phyloP scores from a whole-genome alignment of 345 rosid genomes.

The Dipteronia sinensis region DNA sequence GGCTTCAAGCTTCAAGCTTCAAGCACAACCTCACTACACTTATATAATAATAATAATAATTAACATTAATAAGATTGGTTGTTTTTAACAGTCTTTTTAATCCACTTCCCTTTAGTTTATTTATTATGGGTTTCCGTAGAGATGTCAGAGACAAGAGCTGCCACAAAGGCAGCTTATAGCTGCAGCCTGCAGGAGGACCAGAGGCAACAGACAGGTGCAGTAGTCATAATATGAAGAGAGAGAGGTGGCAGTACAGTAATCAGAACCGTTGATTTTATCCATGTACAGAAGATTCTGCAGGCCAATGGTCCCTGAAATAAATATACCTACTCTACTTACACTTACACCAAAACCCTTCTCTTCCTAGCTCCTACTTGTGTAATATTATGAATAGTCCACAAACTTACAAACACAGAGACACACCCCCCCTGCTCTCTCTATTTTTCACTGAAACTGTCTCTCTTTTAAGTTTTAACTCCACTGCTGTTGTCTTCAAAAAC shows the following conservation, averaged over 20 bases:
- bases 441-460: slow-evolving; percentile 7
- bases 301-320: slow-evolving; percentile 67
- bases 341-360: background rate
- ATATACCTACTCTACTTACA: slow-evolving; percentile 51
- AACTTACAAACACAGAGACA: background rate
- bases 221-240: slow-evolving; percentile 35
- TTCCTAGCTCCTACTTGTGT: too few relatives aligned
- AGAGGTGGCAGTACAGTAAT: slow-evolving; percentile 38
- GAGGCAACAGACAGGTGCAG: slow-evolving; percentile 49
- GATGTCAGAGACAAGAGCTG: slow-evolving; percentile 81
- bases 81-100: slow-evolving; percentile 30
- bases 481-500: background rate
- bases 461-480: background rate
- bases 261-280: slow-evolving; percentile 67
- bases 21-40: too few relatives aligned
- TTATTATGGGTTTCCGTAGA: slow-evolving; percentile 63
- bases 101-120: slow-evolving; percentile 36
- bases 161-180: slow-evolving; percentile 38
- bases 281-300: slow-evolving; percentile 67
- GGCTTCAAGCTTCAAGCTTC: slow-evolving; percentile 5
- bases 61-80: background rate
- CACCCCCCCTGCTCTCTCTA: background rate
- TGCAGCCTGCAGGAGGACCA: slow-evolving; percentile 53
- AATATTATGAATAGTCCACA: background rate
- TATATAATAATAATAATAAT: background rate